phyloP scores from a whole-genome alignment of 2,329 filamentous ascomycete species.

The Sporothrix brunneoviolacea region DNA sequence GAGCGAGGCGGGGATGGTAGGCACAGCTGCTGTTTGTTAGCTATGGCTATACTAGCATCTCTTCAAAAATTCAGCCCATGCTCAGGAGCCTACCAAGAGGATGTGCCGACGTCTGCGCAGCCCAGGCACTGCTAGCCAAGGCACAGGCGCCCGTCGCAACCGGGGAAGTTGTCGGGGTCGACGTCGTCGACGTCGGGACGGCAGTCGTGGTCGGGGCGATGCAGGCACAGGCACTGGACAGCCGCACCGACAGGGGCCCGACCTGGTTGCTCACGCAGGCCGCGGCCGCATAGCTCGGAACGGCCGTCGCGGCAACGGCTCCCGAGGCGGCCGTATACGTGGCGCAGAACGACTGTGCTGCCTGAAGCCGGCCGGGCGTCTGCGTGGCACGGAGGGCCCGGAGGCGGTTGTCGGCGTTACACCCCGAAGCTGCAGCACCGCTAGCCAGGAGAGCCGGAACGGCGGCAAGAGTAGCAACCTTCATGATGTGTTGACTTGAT shows the following conservation, averaged over 20 bases:
- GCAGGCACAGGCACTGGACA: slow-evolving; percentile 23
- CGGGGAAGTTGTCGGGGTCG: neutral
- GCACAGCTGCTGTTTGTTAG: slow-evolving; percentile 18
- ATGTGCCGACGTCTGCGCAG: slow-evolving; percentile 10
- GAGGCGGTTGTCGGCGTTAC: slow-evolving; percentile 31
- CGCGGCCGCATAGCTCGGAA: slow-evolving; percentile 19
- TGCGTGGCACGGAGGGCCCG: slow-evolving; percentile 30
- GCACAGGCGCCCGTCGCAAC: slow-evolving; percentile 9
- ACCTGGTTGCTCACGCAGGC: slow-evolving; percentile 20
- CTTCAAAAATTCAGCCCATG: no score
- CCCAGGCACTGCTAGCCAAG: slow-evolving; percentile 19
- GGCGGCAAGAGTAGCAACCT: neutral
- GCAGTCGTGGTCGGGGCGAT: slow-evolving; percentile 10
- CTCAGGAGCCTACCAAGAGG: neutral
- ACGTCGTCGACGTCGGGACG: neutral
- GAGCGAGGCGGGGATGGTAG: slow-evolving; percentile 30
- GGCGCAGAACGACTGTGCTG: slow-evolving; percentile 29
- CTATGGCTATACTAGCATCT: no score
- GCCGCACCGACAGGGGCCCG: slow-evolving; percentile 16
- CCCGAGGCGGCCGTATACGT: slow-evolving; percentile 17
- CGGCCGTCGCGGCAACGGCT: slow-evolving; percentile 10
- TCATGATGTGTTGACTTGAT: neutral
- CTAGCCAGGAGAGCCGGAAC: neutral
- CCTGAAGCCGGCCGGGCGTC: slow-evolving; percentile 26
- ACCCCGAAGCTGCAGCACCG: slow-evolving; percentile 3